phyloP scores from a whole-genome alignment of 164 flowering plant species.

The Vitis riparia region DNA sequence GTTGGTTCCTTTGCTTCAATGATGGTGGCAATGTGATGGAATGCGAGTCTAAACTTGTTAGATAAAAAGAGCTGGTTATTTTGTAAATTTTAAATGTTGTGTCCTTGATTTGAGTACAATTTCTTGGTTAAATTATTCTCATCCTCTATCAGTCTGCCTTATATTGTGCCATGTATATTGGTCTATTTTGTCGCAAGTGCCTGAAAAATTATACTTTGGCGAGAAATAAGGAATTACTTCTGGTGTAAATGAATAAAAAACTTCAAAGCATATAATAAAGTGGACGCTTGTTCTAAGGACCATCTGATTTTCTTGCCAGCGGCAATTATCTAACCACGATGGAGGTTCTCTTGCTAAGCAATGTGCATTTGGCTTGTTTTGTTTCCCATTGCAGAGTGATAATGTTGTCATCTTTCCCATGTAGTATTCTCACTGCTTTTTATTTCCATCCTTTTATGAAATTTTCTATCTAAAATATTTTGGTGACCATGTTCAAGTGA shows the following conservation, averaged over 20 bases:
- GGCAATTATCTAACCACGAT: background rate
- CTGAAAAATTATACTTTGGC: too few relatives aligned
- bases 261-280: background rate
- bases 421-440: conserved; percentile 2
- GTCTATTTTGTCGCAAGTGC: too few relatives aligned
- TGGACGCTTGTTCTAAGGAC: background rate
- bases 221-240: too few relatives aligned
- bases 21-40: too few relatives aligned
- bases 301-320: background rate
- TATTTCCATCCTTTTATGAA: background rate
- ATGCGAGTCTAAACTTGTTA: too few relatives aligned
- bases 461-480: background rate
- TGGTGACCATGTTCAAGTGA: background rate
- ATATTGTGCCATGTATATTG: too few relatives aligned
- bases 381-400: background rate
- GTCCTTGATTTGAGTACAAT: too few relatives aligned
- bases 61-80: too few relatives aligned
- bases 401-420: background rate
- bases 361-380: background rate
- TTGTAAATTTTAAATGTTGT: too few relatives aligned
- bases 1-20: too few relatives aligned
- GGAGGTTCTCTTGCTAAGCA: background rate
- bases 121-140: too few relatives aligned
- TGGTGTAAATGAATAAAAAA: background rate
- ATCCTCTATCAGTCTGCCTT: too few relatives aligned